A percentile compares a stretch with the other conserved stretches of the same genome.
Conservation (phyloP, 148 eudicot species). For the Chenopodium quinoa region DNA sequence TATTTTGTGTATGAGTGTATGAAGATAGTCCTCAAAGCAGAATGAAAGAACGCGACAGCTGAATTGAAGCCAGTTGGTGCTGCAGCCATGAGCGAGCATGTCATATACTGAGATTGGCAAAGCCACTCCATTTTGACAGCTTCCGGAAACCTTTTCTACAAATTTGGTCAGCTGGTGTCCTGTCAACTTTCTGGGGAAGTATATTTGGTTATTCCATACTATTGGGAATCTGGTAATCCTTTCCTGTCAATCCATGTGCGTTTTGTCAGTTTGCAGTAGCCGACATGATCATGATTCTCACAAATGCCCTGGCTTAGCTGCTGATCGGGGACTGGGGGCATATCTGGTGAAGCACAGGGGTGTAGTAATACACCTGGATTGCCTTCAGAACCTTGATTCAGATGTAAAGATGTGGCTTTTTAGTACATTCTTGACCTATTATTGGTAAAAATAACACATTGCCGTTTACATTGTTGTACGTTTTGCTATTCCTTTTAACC, state of each 20-base stretch:
- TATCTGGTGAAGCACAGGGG: not conserved
- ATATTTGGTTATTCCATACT: not conserved
- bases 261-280: not conserved
- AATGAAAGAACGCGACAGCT: constrained; percentile 28
- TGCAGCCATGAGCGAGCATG: constrained; percentile 2
- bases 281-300: not conserved
- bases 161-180: not conserved
- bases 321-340: not conserved
- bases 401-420: not conserved
- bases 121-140: constrained; percentile 6
- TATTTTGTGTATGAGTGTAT: constrained; percentile 66
- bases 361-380: not conserved
- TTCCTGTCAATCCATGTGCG: not conserved
- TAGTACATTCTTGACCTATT: not conserved
- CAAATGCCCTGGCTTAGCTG: not conserved
- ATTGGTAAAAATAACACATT: not conserved
- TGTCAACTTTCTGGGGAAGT: not conserved
- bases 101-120: constrained; percentile 13
- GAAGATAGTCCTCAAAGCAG: constrained; percentile 68
- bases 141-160: not conserved
- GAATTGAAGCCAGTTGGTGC: not conserved
- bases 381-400: constrained; percentile 3
- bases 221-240: constrained; percentile 11
- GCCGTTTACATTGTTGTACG: not conserved
- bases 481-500: not conserved